Evolutionary conservation across 495 filamentous ascomycete species (phyloP).

Genomic region (Lasiosphaeris hirsuta): DNA sequence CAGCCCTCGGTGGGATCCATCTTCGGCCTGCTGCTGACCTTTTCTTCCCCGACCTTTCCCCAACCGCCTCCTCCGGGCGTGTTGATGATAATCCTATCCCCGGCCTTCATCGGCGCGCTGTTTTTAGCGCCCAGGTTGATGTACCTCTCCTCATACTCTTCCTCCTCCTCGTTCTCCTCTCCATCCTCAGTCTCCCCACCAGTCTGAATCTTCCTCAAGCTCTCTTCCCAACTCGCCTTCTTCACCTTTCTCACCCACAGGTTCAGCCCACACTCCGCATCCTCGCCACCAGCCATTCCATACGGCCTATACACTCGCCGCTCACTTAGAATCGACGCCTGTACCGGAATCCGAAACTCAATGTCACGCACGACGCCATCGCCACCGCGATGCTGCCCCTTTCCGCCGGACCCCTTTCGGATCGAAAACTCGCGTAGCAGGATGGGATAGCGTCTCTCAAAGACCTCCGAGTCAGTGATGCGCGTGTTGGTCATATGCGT

Average conservation of each 20-base stretch:
- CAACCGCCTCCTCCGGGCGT: conserved; percentile 74
- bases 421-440: conserved; percentile 80
- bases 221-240: conserved; percentile 45
- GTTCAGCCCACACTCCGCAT: conserved; percentile 77
- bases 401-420: conserved; percentile 64
- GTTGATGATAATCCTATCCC: conserved; percentile 77
- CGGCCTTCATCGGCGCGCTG: conserved; percentile 77
- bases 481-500: conserved; percentile 99
- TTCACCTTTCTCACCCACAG: conserved; percentile 74
- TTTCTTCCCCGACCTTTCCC: conserved; percentile 59
- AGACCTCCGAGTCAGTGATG: conserved; percentile 94
- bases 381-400: conserved; percentile 75
- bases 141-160: conserved; percentile 57
- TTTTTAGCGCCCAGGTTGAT: conserved; percentile 95
- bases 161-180: conserved; percentile 29
- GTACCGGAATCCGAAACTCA: conserved; percentile 85
- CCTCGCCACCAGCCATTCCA: conserved; percentile 81
- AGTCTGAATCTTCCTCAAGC: conserved; percentile 29
- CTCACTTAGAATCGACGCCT: conserved; percentile 87
- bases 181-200: conserved; percentile 24
- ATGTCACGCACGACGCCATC: conserved; percentile 92
- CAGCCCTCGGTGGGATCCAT: conserved; percentile 56
- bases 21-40: conserved; percentile 32
- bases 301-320: conserved; percentile 84
- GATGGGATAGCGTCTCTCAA: conserved; percentile 90